These are phyloP conservation scores for Cyphellophora europaea DNA, from an alignment of 2,329 filamentous ascomycete genomes.

Conservation along the genomic window DNA sequence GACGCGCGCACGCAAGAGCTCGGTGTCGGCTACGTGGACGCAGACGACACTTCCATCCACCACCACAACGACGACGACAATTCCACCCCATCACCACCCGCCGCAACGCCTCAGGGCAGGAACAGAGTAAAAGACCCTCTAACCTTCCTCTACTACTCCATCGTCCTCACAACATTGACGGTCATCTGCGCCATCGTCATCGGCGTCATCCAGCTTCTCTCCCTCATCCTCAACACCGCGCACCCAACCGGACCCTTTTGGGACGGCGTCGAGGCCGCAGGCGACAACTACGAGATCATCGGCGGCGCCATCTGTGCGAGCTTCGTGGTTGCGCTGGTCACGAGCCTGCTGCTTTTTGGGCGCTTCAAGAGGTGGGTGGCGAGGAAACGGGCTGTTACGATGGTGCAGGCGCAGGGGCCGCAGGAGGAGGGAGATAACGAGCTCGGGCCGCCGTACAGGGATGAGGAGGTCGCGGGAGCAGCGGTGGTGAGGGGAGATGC, in stretches of 20 bases:
- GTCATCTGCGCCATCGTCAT: conserved; percentile 79
- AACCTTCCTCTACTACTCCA: conserved; percentile 90
- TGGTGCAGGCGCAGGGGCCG: too few species aligned
- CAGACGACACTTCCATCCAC: conserved; percentile 2
- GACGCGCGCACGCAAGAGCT: neutral
- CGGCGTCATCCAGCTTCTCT: conserved; percentile 74
- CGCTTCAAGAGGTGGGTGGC: conserved; percentile 63
- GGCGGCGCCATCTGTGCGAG: conserved; percentile 78
- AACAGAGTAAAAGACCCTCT: conserved; percentile 69
- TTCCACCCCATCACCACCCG: neutral
- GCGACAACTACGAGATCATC: conserved; percentile 77
- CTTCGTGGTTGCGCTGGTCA: conserved; percentile 67
- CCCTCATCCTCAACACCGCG: conserved; percentile 66
- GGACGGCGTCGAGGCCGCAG: conserved; percentile 69
- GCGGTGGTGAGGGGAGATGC: too few species aligned
- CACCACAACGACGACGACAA: conserved; percentile 10
- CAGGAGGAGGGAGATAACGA: too few species aligned
- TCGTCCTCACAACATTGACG: conserved; percentile 74
- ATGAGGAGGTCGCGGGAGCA: too few species aligned
- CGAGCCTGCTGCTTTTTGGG: conserved; percentile 66
- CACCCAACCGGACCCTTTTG: conserved; percentile 60
- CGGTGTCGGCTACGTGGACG: neutral
- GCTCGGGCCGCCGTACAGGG: too few species aligned
- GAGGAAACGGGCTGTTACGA: neutral
- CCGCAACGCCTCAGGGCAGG: conserved; percentile 38